phyloP scores from a whole-genome alignment of 371 early-diverging fungal genomes.

The Mortierella sp. region DNA sequence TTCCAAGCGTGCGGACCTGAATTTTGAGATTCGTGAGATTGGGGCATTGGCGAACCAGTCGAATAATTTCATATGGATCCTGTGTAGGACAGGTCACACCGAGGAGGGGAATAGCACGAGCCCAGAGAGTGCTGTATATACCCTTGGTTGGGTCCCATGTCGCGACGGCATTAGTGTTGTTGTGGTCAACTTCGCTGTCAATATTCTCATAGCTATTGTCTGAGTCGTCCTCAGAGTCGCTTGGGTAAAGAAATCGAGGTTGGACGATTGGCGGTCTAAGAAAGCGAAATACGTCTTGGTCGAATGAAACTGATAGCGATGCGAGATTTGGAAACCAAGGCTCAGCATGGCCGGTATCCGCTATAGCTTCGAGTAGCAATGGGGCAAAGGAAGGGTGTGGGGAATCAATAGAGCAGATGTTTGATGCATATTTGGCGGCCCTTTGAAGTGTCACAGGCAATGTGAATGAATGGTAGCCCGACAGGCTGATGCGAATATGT shows the following conservation, averaged over 20 bases:
- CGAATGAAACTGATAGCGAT: background rate
- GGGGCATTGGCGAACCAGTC: constrained; percentile 1
- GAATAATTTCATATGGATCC: background rate
- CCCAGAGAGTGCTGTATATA: background rate
- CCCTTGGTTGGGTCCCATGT: background rate
- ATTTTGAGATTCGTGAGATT: background rate
- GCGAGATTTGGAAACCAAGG: constrained; percentile 1
- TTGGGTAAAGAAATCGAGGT: constrained; percentile 1
- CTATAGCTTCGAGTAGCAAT: background rate
- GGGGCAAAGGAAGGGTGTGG: background rate
- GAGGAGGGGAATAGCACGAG: background rate
- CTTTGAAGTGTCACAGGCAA: background rate
- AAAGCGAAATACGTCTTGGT: background rate
- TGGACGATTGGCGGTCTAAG: background rate
- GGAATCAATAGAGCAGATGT: background rate
- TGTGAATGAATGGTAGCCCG: background rate
- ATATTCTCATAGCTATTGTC: background rate
- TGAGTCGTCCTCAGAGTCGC: constrained; percentile 1
- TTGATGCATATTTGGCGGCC: background rate
- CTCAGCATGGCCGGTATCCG: background rate
- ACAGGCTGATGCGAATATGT: background rate
- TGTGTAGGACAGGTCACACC: background rate
- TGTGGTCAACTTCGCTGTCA: too few species aligned
- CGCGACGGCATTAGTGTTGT: too few species aligned
- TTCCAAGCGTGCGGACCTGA: background rate